phyloP scores from a whole-genome alignment of 2,329 filamentous ascomycete species.

The Xylaria multiplex region DNA sequence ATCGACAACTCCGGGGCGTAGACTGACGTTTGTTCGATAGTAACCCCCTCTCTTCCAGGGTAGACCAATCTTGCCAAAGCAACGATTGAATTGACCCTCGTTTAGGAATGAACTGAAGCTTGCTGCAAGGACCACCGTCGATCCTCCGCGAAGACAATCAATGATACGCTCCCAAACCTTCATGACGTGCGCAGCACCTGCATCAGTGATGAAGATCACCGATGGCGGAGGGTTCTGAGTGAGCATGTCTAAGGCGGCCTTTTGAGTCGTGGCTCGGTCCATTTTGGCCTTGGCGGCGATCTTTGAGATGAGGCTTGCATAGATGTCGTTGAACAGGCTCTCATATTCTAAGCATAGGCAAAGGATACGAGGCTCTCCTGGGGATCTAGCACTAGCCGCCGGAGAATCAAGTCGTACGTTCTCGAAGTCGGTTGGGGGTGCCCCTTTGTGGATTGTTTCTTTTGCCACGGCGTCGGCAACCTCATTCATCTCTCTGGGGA shows the following conservation, averaged over 20 bases:
- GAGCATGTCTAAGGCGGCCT: slow-evolving; percentile 31
- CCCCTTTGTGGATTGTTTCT: slow-evolving; percentile 30
- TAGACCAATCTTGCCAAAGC: slow-evolving; percentile 44
- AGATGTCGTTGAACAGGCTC: slow-evolving; percentile 26
- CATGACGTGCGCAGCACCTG: slow-evolving; percentile 18
- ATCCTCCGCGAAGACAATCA: slow-evolving; percentile 31
- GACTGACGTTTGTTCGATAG: slow-evolving; percentile 33
- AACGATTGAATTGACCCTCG: slow-evolving; percentile 38
- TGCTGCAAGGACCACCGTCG: slow-evolving; percentile 31
- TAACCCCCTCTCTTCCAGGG: slow-evolving; percentile 41
- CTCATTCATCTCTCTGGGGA: slow-evolving; percentile 54
- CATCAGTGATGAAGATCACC: slow-evolving; percentile 30
- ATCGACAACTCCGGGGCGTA: slow-evolving; percentile 38
- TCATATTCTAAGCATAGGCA: slow-evolving; percentile 35
- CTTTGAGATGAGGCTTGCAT: slow-evolving; percentile 30
- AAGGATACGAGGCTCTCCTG: slow-evolving; percentile 25
- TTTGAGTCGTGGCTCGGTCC: slow-evolving; percentile 32
- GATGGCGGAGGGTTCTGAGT: slow-evolving; percentile 30
- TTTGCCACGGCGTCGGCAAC: slow-evolving; percentile 52
- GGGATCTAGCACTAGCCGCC: slow-evolving; percentile 14
- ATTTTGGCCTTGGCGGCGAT: slow-evolving; percentile 32
- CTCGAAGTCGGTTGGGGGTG: slow-evolving; percentile 28
- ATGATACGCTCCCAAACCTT: slow-evolving; percentile 35
- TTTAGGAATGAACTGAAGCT: slow-evolving; percentile 35
- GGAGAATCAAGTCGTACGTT: slow-evolving; percentile 10